Evolutionary conservation across 257 asterid species (phyloP).

Genomic region (Forsythia suspensa): DNA sequence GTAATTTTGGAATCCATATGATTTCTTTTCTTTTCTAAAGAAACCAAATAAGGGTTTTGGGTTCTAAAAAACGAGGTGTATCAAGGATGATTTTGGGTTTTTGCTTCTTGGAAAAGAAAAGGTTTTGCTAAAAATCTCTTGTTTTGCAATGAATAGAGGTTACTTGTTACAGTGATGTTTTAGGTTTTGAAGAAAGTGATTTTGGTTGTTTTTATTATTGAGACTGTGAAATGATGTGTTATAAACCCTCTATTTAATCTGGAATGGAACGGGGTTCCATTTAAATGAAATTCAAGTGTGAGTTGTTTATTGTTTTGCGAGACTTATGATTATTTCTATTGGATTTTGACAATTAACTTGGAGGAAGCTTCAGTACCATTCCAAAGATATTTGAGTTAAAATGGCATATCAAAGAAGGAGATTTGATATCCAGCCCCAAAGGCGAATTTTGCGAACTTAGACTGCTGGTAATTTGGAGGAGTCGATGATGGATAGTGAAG

Average conservation of each 20-base stretch:
- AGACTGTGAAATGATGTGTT: not conserved
- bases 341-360: conserved; percentile 31
- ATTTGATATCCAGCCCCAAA: conserved; percentile 67
- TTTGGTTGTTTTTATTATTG: not conserved
- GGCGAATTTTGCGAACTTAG: conserved; percentile 91
- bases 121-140: not conserved
- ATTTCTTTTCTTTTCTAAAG: not conserved
- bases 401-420: conserved; percentile 97
- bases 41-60: not conserved
- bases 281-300: not conserved
- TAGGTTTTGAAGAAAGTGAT: conserved; percentile 4
- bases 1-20: not conserved
- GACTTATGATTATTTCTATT: not conserved
- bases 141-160: not conserved
- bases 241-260: not conserved
- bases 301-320: not conserved
- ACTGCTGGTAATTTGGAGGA: conserved; percentile 93
- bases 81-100: not conserved
- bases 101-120: conserved; percentile 4
- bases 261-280: not conserved
- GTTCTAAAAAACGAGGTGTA: not conserved
- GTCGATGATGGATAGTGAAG: conserved; percentile 98
- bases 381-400: conserved; percentile 33
- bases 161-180: not conserved
- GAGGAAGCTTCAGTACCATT: conserved; percentile 20